Base-by-base conservation (phyloP, 176 grass and related monocot species). In the Musa itinerans region DNA sequence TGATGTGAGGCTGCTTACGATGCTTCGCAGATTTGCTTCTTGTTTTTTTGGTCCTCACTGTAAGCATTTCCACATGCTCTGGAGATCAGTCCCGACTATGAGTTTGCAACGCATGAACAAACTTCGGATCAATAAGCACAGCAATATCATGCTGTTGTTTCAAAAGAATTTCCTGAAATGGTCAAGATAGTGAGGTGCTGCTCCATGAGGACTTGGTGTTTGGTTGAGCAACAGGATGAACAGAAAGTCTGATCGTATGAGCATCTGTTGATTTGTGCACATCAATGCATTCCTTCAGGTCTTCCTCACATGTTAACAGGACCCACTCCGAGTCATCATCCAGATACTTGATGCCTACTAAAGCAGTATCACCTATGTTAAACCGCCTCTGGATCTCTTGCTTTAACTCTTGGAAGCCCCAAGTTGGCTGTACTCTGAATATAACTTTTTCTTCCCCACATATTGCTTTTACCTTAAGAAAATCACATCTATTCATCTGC, bases 281-380 rank as follows among this genome's bases (percentile, higher is more conserved):
- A 81, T 99, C 91, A 59, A 99, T 74, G 68, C 96, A 99, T 83
- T 95, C 96, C 71, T 86, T 78, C 9, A 94, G 85, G 70, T 99
- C 96, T 50, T 83, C 96, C 74, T 99, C 88, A 76, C 96, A 99
- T 74, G 91, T 95, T 74, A 99, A 69, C 82, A 99, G 78, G 63
- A 99, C 81, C 96, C 96, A 99, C 77, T 99, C 96, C 2, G 96
- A 99, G 61, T 99, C 96, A 69, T 99, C 96, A 72, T 99, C 96
- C 81, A 99, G 63, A 69, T 99, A 99, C 76, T 92, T 99, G 59
- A 99, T 81, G 69, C 89, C 76, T 63, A 92, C 78, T 53, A 48
- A 81, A 68, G 13, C 50, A 50, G 52, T 55, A 76, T 77, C 53
- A 19, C 78, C 48, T 67, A 94, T 79, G 14, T 73, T 51, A 15